These are phyloP conservation scores for Schwanniomyces polymorphus DNA, from an alignment of 805 yeast genomes.

Conservation along the genomic window DNA sequence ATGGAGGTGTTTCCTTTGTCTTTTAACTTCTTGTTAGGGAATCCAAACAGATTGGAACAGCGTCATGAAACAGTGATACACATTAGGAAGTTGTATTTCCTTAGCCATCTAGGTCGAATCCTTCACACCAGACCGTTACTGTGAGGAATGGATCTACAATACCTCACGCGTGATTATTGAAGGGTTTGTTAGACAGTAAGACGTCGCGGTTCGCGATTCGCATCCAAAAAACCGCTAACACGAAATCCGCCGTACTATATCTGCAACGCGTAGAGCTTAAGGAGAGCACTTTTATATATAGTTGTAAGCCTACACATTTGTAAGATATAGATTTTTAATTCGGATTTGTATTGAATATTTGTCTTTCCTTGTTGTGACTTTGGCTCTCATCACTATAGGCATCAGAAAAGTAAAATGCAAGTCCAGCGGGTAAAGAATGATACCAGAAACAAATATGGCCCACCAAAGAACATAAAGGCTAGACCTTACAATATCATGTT, in stretches of 20 bases:
- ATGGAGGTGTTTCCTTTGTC: not conserved
- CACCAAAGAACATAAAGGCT: conserved; percentile 28
- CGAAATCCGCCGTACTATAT: not conserved
- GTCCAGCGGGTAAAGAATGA: conserved; percentile 2
- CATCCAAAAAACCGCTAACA: not conserved
- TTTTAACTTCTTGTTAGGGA: not conserved
- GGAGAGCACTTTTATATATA: not conserved
- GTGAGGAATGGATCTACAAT: too few species aligned
- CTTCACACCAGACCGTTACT: too few species aligned
- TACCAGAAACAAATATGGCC: conserved; percentile 13
- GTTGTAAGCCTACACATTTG: not conserved
- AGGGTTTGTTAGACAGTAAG: too few species aligned
- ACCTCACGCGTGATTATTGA: too few species aligned
- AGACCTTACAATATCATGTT: conserved; percentile 41
- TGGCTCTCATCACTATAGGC: not conserved
- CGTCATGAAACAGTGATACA: not conserved
- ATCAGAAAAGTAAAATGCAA: not conserved
- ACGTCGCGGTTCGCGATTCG: not conserved
- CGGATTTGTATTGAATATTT: not conserved
- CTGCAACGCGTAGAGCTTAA: not conserved
- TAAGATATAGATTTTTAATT: not conserved
- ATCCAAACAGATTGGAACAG: not conserved
- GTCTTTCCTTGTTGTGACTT: conserved; percentile 1
- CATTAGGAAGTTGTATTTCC: not conserved
- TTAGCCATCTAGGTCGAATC: not conserved